Evolutionary conservation across 1,284 basidiomycete species (phyloP), one percentile per base, ranked within the genome.

Genomic region (Apiotrichum gracile): DNA sequence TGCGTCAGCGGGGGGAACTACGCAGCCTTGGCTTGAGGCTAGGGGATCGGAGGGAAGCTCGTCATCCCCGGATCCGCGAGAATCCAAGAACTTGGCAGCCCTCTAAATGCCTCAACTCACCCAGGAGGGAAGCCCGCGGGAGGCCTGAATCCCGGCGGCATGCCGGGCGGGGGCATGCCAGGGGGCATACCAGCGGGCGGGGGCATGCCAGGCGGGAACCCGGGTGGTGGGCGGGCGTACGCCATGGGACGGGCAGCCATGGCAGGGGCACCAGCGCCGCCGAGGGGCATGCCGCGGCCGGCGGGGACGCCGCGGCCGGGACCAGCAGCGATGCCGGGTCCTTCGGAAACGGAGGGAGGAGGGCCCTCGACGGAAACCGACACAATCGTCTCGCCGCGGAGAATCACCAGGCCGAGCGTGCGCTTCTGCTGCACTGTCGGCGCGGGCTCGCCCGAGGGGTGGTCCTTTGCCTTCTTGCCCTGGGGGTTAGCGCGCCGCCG

Each of bases 211-310:
- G 90, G 87, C 47, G 89, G 88, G 69, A 77, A 77, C 16, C 76
- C 77, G 19, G 77, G 73, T 37, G 77, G 77, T 33, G 77, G 77
- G 54, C 81, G 71, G 37, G 78, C 81, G 63, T 91, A 91, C 9
- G 87, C 83, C 82, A 87, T 87, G 25, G 88, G 88, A 43, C 89
- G 86, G 55, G 88, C 85, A 45, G 83, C 84, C 74, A 90, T 79
- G 16, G 84, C 80, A 42, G 85, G 84, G 27, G 80, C 81, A 10
- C 61, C 68, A 29, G 89, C 85, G 24, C 90, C 88, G 60, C 90
- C 91, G 81, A 93, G 85, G 81, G 92, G 92, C 83, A 97, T 96
- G 48, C 96, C 94, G 67, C 94, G 86, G 61, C 96, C 94, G 54
- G 94, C 92, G 67, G 93, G 90, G 78, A 91, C 86, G 64, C 92